Base-by-base conservation (phyloP, 2,329 filamentous ascomycete species). In the Cladorrhinum sp. region DNA sequence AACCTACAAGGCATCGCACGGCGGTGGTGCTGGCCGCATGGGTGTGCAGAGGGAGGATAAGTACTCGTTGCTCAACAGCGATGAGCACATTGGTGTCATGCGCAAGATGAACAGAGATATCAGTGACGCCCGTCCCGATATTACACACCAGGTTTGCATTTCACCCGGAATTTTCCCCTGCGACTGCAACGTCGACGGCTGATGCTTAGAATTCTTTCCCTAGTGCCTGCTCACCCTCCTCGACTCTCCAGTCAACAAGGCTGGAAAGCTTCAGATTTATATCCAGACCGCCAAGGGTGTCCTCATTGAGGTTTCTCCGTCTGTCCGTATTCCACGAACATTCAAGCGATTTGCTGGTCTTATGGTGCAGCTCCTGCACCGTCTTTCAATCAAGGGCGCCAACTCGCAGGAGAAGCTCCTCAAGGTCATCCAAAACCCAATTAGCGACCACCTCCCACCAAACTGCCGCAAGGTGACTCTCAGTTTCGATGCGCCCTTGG, bases 101-200 rank as follows among this genome's bases (percentile, higher is more conserved):
- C 89, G 95, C 72, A 99, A 98, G 82, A 98, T 98, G 94, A 96
- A 96, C 75, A 86, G 95, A 69, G 95, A 99, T 74, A 98, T 99
- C 67, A 97, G 93, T 75, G 95, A 99, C 77, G 95, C 95, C 63
- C 87, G 95, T 69, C 95, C 95, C 50, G 95, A 99, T 77, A 99
- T 99, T 72, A 96, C 95, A 51, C 95, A 99, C 75, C 95, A 98
- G 91, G 94, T 97, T 60, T 66, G 64, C 58, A 62, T 18, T 42
- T 59, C 28, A 14, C 63, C 55, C 24, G 23, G 30, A 50, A 28
- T 5, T 28, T 67, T 72, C 75, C 76, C 79, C 78, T 74, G 75
- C 78, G 77, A 75, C 76, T 78, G 76, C 77, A 79, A 70, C 79
- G 64, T 42, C 63, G 24, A 23, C 36, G 58, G 49, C 66, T 68